phyloP scores from a whole-genome alignment of 192 early-diverging fungal genomes.

The Coemansia interrupta region DNA sequence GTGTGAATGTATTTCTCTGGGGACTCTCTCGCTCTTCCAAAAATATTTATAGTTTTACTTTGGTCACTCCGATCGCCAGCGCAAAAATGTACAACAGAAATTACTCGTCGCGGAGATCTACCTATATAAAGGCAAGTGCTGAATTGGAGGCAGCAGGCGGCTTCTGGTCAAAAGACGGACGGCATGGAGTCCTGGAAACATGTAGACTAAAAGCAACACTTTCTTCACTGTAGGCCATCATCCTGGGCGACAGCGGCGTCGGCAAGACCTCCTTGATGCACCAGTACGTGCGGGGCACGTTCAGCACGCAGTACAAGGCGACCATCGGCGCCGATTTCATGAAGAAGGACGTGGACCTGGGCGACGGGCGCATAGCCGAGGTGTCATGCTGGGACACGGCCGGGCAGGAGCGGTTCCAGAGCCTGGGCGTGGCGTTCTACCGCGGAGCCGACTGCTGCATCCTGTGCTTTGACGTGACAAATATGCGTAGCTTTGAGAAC shows the following conservation, averaged over 20 bases:
- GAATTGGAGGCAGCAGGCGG: not conserved
- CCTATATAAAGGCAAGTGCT: conserved; percentile 46
- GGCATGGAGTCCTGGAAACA: not conserved
- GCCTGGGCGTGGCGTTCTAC: conserved; percentile 97
- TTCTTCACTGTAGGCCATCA: conserved; percentile 36
- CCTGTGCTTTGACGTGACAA: conserved; percentile 94
- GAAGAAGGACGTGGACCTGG: conserved; percentile 88
- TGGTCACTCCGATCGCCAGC: not conserved
- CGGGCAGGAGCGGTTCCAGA: conserved; percentile 98
- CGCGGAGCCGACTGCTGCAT: conserved; percentile 99
- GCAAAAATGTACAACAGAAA: conserved; percentile 39
- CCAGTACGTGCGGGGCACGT: conserved; percentile 97
- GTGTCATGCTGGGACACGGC: conserved; percentile 99
- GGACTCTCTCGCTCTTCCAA: conserved; percentile 1
- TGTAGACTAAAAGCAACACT: not conserved
- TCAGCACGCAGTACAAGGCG: conserved; percentile 97
- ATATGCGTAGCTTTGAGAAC: conserved; percentile 89
- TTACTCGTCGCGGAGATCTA: conserved; percentile 33
- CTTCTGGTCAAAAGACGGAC: too few species aligned
- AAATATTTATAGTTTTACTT: conserved; percentile 3
- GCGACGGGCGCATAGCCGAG: conserved; percentile 89
- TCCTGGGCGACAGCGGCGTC: conserved; percentile 67
- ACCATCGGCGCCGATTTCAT: conserved; percentile 99
- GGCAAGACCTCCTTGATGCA: conserved; percentile 99
- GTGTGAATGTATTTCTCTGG: too few species aligned